Percentiles rank a stretch among this genome's conserved stretches.
These are phyloP conservation scores for Pseudevernia furfuracea DNA, from an alignment of 495 filamentous ascomycete genomes.

Conservation along the genomic window DNA sequence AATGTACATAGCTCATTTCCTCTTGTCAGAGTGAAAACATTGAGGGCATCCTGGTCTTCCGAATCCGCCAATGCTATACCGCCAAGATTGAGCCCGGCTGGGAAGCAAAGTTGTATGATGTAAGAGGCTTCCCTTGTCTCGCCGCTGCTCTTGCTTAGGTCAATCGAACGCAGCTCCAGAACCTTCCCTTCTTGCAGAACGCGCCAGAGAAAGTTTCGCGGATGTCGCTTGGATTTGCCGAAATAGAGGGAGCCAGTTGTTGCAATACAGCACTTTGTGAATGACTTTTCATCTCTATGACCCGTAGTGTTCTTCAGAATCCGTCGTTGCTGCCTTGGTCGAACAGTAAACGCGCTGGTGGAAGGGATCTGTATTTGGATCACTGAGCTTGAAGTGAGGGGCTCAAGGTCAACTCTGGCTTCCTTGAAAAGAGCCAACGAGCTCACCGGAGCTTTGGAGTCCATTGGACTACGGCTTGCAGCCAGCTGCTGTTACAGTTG, in stretches of 20 bases:
- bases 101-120: constrained; percentile 70
- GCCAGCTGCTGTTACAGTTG: not conserved
- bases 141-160: constrained; percentile 63
- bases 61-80: constrained; percentile 77
- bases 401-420: constrained; percentile 73
- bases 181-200: constrained; percentile 72
- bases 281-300: constrained; percentile 66
- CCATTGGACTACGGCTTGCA: constrained; percentile 3
- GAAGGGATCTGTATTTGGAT: constrained; percentile 65
- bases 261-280: constrained; percentile 63
- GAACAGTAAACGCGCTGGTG: constrained; percentile 37
- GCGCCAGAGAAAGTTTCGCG: constrained; percentile 83
- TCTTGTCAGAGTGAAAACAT: constrained; percentile 72
- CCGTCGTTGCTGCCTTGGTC: constrained; percentile 38
- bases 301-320: constrained; percentile 32
- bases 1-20: constrained; percentile 73
- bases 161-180: constrained; percentile 73
- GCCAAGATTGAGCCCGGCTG: constrained; percentile 57
- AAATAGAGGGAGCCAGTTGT: constrained; percentile 79
- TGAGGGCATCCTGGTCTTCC: constrained; percentile 68
- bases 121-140: constrained; percentile 57
- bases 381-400: constrained; percentile 57
- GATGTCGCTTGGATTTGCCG: constrained; percentile 61
- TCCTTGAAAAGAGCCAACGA: constrained; percentile 60
- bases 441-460: constrained; percentile 16